Base-by-base conservation (phyloP, 768 basidiomycete species). In the Dioszegia aurantiaca region DNA sequence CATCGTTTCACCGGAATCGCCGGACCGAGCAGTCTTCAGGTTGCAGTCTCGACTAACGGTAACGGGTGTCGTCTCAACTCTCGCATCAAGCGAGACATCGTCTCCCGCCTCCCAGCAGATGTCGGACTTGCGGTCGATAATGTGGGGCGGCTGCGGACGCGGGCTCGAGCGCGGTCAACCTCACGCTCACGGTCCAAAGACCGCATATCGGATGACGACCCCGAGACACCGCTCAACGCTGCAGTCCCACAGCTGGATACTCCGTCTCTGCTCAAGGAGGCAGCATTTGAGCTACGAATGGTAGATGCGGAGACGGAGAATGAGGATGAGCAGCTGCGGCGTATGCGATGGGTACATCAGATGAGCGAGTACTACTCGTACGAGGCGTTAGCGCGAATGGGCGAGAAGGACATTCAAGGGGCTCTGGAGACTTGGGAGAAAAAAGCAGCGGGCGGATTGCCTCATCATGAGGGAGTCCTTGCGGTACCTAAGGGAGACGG, bases 321-420 rank as follows among this genome's bases (percentile, higher is more conserved):
- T 17, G 58, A 48, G 26, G 36, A 43, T 27, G 27, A 49, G 39
- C 78, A 82, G 52, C 80, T 78, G 57, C 81, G 91, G 30, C 81
- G 88, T 16, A 89, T 95, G 83, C 85, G 87, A 75, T 97, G 91
- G 90, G 86, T 95, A 2, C 86, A 90, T 0, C 94, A 97, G 73
- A 83, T 98, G 65, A 93, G 90, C 80, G 93, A 97, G 74, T 97
- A 95, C 74, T 97, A 91, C 89, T 86, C 90, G 0, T 80, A 92
- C 46, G 82, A 86, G 11, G 84, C 83, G 40, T 82, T 97, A 8
- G 86, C 89, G 0, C 74, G 78, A 10, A 82, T 95, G 82, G 80
- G 83, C 17, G 80, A 82, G 37, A 70, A 68, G 19, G 88, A 90
- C 4, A 88, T 93, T 84, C 75, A 80, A 11, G 78, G 80, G n/a